These are phyloP conservation scores for Beauveria pseudobassiana DNA, from an alignment of 2,329 filamentous ascomycete genomes.

Conservation along the genomic window DNA sequence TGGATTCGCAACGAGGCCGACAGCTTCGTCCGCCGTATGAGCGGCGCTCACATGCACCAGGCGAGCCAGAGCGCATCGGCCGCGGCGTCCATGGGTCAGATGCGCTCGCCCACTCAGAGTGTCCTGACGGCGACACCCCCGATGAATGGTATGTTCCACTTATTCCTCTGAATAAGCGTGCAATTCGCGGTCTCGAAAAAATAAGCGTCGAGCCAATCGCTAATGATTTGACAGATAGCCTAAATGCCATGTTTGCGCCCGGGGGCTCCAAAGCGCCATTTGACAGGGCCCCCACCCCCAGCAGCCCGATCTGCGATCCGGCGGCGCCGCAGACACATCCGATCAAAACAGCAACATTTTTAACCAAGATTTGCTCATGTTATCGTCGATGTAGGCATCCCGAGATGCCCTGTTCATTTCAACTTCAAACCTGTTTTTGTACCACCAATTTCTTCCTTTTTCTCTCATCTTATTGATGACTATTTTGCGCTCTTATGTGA, in stretches of 20 bases:
- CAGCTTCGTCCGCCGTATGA: conserved; percentile 33
- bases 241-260: not conserved
- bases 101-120: not conserved
- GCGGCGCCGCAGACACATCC: not conserved
- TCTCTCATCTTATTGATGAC: not conserved
- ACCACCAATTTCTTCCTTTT: not conserved
- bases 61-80: not conserved
- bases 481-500: not conserved
- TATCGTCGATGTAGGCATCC: not conserved
- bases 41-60: conserved; percentile 11
- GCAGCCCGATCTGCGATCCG: not conserved
- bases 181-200: too few species aligned
- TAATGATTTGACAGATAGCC: not conserved
- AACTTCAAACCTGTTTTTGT: not conserved
- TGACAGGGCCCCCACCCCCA: not conserved
- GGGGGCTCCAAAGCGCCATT: not conserved
- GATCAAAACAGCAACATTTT: conserved; percentile 1
- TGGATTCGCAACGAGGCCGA: conserved; percentile 48
- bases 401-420: not conserved
- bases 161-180: not conserved
- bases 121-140: not conserved
- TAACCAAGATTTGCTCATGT: conserved; percentile 4
- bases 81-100: not conserved
- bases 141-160: conserved; percentile 2
- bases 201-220: not conserved